These are phyloP conservation scores for Ascoidea tarda DNA, from an alignment of 805 yeast genomes.

Conservation along the genomic window DNA sequence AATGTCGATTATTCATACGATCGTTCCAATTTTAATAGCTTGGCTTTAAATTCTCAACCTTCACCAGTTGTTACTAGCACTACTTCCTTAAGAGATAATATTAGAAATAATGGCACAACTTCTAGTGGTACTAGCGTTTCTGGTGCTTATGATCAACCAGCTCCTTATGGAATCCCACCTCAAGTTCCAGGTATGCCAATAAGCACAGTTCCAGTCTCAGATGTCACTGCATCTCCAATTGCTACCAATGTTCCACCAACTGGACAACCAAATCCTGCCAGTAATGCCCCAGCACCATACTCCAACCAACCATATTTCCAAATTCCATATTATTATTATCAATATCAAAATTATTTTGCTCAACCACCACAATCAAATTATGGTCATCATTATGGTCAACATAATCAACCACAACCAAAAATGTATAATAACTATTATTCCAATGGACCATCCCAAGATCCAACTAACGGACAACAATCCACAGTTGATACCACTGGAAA, in stretches of 20 bases:
- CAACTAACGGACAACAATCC: neutral
- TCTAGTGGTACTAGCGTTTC: conserved; percentile 7
- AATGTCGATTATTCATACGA: conserved; percentile 25
- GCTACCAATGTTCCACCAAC: conserved; percentile 11
- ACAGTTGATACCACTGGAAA: neutral
- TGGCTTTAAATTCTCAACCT: conserved; percentile 20
- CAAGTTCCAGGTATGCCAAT: conserved; percentile 8
- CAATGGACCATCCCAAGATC: neutral
- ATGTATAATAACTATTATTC: conserved; percentile 9
- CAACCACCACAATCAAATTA: conserved; percentile 10
- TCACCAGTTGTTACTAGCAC: conserved; percentile 19
- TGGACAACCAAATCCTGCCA: conserved; percentile 13
- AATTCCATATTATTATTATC: conserved; percentile 16
- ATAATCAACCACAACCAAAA: conserved; percentile 12
- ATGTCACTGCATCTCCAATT: conserved; percentile 16
- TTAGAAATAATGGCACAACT: conserved; percentile 4
- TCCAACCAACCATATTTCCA: conserved; percentile 13
- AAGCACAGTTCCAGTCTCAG: neutral
- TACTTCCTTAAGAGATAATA: conserved; percentile 13
- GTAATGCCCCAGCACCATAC: conserved; percentile 9
- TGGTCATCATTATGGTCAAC: conserved; percentile 2
- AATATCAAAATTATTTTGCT: conserved; percentile 10
- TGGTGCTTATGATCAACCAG: conserved; percentile 21
- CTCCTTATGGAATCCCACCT: conserved; percentile 16
- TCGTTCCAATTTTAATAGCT: neutral